Base-by-base conservation (phyloP, 75 land plant species). In the Ceratopteris richardii region DNA sequence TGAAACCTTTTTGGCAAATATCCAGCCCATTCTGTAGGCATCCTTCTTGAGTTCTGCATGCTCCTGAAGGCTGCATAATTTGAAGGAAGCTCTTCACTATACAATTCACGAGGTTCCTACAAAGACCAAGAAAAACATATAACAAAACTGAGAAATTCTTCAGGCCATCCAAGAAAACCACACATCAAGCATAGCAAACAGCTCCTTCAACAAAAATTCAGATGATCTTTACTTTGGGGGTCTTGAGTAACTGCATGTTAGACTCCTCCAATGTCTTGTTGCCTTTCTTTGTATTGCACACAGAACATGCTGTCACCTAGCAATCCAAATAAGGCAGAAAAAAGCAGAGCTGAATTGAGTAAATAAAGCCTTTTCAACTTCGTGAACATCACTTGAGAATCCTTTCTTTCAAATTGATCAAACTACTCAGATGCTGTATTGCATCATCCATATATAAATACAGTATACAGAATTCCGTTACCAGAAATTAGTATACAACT, bases 231-330 rank as follows among this genome's bases (percentile, higher is more conserved):
- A 81, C 97, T 84, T 82, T 82, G 29, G 97, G 97, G 2, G 59
- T 60, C 54, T 74, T 88, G 13, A 61, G 41, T 26, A 92, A 69
- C 66, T 75, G 80, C 97, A 92, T 92, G 40, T 78, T 74, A 60
- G 86, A 73, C 65, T 92, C 94, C 48, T 84, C 94, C 47, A 78
- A 33, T 20, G 82, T 85, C 62, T 84, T 92, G 57, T 73, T 73
- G 19, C 94, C 94, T 57, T 92, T 92, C 73, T 54, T 80, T 47
- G 82, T 72, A 60, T 92, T 92, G 81, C 97, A 92, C 18, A 46
- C 76, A 22, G 74, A 18, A 58, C 97, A 92, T 31, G 97, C 97
- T 21, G 92, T 71, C 36, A 87, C 92, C 92, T 87, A 33, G n/a
- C n/a, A n/a, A n/a, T n/a, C n/a, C n/a, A n/a, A n/a, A n/a, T n/a